Conservation (phyloP, 176 grass and related monocot genomes). For the Carex pumila region DNA sequence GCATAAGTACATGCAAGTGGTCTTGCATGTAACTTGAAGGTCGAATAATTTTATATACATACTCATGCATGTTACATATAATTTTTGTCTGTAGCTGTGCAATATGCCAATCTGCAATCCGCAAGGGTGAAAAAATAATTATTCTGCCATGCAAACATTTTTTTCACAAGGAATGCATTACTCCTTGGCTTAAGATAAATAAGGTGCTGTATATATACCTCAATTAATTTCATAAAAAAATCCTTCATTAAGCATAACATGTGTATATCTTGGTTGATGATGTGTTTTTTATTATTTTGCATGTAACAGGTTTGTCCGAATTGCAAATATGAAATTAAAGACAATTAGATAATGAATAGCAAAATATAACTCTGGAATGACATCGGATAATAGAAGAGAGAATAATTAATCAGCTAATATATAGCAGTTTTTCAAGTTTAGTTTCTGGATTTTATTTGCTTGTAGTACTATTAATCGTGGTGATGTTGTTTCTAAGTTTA, state of each 20-base stretch:
- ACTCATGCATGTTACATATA: neutral
- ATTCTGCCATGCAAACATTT: constrained; percentile 31
- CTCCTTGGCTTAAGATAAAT: constrained; percentile 24
- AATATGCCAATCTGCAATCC: constrained; percentile 25
- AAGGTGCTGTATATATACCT: constrained; percentile 18
- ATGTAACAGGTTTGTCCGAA: constrained; percentile 25
- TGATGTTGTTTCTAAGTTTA: too few species aligned
- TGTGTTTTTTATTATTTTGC: neutral
- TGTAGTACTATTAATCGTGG: too few species aligned
- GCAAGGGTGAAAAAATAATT: constrained; percentile 10
- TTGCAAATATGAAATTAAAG: constrained; percentile 20
- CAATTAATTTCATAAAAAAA: neutral
- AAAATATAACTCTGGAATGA: neutral
- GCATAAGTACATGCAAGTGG: too few species aligned
- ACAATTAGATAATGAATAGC: neutral
- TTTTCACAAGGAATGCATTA: constrained; percentile 31
- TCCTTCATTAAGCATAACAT: neutral
- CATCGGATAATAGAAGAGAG: neutral
- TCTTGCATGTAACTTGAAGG: neutral
- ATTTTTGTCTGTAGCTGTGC: constrained; percentile 28
- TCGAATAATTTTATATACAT: neutral
- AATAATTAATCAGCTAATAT: too few species aligned
- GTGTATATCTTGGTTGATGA: neutral
- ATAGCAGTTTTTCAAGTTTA: too few species aligned
- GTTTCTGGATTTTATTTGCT: too few species aligned